phyloP scores from a whole-genome alignment of 2,329 filamentous ascomycete genomes.

The Bretziella fagacearum region DNA sequence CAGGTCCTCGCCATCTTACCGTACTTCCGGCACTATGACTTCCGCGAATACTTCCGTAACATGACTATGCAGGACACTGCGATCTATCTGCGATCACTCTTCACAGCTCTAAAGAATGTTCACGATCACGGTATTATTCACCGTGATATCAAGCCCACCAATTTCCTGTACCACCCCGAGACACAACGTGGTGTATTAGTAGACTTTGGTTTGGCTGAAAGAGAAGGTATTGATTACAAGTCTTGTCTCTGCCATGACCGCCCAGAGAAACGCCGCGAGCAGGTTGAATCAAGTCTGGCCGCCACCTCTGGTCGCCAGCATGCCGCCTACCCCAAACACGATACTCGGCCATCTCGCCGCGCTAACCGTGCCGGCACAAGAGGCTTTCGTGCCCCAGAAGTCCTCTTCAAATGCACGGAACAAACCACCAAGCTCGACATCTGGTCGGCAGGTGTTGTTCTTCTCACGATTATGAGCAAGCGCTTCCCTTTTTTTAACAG shows the following conservation, averaged over 20 bases:
- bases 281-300: slow-evolving; percentile 41
- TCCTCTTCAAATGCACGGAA: slow-evolving; percentile 90
- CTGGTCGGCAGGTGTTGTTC: slow-evolving; percentile 93
- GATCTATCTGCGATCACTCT: slow-evolving; percentile 76
- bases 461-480: slow-evolving; percentile 81
- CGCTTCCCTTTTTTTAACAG: slow-evolving; percentile 98
- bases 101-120: slow-evolving; percentile 68
- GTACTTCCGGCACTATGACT: slow-evolving; percentile 91
- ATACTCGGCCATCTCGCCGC: slow-evolving; percentile 70
- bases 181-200: slow-evolving; percentile 76
- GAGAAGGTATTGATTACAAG: slow-evolving; percentile 58
- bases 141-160: slow-evolving; percentile 92
- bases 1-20: slow-evolving; percentile 90
- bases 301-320: slow-evolving; percentile 36
- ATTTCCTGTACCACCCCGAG: slow-evolving; percentile 80
- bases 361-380: slow-evolving; percentile 90
- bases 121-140: slow-evolving; percentile 77
- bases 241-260: slow-evolving; percentile 67
- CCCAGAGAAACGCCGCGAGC: slow-evolving; percentile 41
- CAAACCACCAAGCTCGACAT: slow-evolving; percentile 91
- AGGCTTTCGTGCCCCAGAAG: slow-evolving; percentile 90
- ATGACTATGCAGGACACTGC: slow-evolving; percentile 77
- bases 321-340: slow-evolving; percentile 62
- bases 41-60: slow-evolving; percentile 81
- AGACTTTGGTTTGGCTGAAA: slow-evolving; percentile 95